phyloP scores from a whole-genome alignment of 2,329 filamentous ascomycete genomes.

The Colletotrichum noveboracense region DNA sequence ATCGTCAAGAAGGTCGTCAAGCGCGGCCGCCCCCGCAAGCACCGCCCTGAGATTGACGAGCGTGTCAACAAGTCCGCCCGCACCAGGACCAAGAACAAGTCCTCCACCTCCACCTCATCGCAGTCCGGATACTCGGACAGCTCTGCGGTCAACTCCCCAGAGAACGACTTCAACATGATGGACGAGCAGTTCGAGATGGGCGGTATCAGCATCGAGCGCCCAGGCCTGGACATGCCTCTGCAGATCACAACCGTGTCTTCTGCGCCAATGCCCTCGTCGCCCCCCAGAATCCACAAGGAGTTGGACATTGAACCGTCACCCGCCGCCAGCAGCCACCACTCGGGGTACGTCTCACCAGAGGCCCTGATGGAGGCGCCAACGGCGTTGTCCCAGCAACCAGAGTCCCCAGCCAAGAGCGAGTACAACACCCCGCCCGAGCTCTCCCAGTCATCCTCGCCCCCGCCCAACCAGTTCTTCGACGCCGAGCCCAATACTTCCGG shows the following conservation, averaged over 20 bases:
- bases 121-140: slow-evolving; percentile 63
- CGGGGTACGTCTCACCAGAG: slow-evolving; percentile 52
- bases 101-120: slow-evolving; percentile 52
- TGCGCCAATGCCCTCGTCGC: slow-evolving; percentile 41
- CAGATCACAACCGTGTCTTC: slow-evolving; percentile 48
- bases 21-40: slow-evolving; percentile 69
- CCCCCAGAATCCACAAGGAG: slow-evolving; percentile 38
- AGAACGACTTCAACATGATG: slow-evolving; percentile 47
- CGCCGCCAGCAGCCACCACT: slow-evolving; percentile 41
- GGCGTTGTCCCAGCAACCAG: slow-evolving; percentile 37
- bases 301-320: slow-evolving; percentile 42
- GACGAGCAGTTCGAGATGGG: slow-evolving; percentile 49
- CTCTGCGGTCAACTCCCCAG: slow-evolving; percentile 59
- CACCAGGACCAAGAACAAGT: slow-evolving; percentile 62
- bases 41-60: slow-evolving; percentile 61
- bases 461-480: slow-evolving; percentile 53
- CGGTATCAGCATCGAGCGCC: slow-evolving; percentile 30
- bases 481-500: slow-evolving; percentile 41
- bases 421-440: slow-evolving; percentile 65
- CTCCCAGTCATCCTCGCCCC: slow-evolving; percentile 65
- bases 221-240: slow-evolving; percentile 24
- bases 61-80: slow-evolving; percentile 62
- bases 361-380: slow-evolving; percentile 42
- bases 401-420: slow-evolving; percentile 58
- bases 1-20: slow-evolving; percentile 65